Evolutionary conservation across 345 rosid genomes (phyloP).

Genomic region (Erodium maritimum): DNA sequence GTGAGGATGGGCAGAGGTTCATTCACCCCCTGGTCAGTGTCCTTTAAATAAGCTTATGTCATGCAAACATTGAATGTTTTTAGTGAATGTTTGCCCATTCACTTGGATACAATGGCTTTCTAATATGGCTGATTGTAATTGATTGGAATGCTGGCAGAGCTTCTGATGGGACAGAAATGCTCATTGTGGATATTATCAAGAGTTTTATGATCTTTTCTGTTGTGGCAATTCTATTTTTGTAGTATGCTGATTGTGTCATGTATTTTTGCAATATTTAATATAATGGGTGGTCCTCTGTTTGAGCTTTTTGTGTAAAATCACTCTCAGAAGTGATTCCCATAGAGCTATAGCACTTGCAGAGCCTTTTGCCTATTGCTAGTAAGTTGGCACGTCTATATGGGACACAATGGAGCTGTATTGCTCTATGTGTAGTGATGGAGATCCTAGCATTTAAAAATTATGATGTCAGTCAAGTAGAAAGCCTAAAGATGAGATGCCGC

Average conservation of each 20-base stretch:
- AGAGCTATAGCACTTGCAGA: neutral
- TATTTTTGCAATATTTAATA: too few species aligned
- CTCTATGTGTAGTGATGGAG: neutral
- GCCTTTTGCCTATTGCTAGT: neutral
- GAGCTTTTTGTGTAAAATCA: too few species aligned
- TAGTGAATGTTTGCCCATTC: neutral
- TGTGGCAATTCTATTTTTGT: neutral
- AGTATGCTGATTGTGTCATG: neutral
- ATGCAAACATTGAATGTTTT: neutral
- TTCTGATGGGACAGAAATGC: too few species aligned
- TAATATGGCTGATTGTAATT: neutral
- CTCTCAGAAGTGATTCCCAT: neutral
- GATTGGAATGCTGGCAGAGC: neutral
- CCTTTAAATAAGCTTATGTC: neutral
- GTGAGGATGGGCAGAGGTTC: slow-evolving; percentile 44
- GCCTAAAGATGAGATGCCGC: neutral
- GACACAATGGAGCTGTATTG: neutral
- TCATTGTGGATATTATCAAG: neutral
- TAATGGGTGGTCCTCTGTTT: too few species aligned
- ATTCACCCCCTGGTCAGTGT: slow-evolving; percentile 76
- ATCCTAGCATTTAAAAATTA: too few species aligned
- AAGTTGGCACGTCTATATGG: too few species aligned
- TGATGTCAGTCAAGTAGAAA: neutral
- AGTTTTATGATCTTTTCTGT: neutral
- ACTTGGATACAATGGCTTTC: neutral